Base-by-base conservation (phyloP, 805 yeast species). In the Yamadazyma akitaensis region DNA sequence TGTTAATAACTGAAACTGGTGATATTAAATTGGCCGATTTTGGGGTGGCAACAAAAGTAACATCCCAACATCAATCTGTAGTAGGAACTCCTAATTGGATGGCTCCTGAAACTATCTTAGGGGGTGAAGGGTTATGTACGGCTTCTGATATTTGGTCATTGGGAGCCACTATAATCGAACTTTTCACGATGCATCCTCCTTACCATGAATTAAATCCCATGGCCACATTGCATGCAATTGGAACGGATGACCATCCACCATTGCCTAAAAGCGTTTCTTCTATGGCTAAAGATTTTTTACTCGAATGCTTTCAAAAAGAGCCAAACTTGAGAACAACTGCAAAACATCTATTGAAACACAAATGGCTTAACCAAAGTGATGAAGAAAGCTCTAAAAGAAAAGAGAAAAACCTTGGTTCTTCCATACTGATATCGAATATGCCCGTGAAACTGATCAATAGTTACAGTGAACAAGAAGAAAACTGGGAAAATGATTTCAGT, bases 71-170 rank as follows among this genome's bases (percentile, higher is more conserved):
- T 51, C 58, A 58, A 42, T 73, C 76, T 2, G 81, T 80, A 8
- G 79, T 76, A 13, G 99, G 99, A 1, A 89, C 98, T 0, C 96
- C 97, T 0, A 87, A 92, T 61, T 94, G 98, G 98, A 91, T 94
- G 97, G 97, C 99, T 0, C 99, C 99, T 0, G 99, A 94, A 60
- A 82, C 95, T 2, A 86, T 94, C 3, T 73, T 84, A 36, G 82
- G 89, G 1, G 76, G 76, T 55, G 87, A 85, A 57, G 96, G 95
- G 2, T 85, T 92, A 1, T 84, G 95, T 9, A 81, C 92, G 0
- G 85, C 95, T 1, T 88, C 96, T 2, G 99, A 94, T 67, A 80
- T 87, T 25, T 87, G 94, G 98, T 87, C 96, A 7, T 65, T 94
- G 24, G 99, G 98, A 2, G 95, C 97, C n/a, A 92, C 98, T 0